phyloP scores from a whole-genome alignment of 768 basidiomycete genomes.

The Boletus tylopilopsis region DNA sequence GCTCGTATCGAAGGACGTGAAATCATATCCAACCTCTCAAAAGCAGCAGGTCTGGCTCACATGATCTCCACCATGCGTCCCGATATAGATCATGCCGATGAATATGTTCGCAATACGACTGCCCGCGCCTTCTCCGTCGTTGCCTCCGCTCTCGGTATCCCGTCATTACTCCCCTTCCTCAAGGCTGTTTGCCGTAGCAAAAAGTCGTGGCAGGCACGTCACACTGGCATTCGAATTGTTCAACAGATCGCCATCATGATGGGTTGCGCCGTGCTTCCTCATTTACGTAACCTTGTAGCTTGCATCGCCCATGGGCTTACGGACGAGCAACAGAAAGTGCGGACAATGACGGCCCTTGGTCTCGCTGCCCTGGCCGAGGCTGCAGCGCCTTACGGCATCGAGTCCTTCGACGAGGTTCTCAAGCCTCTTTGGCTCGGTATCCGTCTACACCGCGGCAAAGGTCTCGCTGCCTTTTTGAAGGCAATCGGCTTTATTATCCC shows the following conservation, averaged over 20 bases:
- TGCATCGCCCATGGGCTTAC: constrained; percentile 84
- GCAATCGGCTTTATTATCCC: constrained; percentile 99
- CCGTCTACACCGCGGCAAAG: constrained; percentile 74
- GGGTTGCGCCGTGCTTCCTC: constrained; percentile 97
- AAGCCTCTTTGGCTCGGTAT: constrained; percentile 80
- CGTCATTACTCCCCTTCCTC: constrained; percentile 94
- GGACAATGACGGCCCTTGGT: constrained; percentile 75
- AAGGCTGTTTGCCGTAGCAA: constrained; percentile 98
- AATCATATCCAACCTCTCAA: constrained; percentile 98
- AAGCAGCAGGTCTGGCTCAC: constrained; percentile 97
- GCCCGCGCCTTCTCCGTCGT: constrained; percentile 99
- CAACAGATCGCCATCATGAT: constrained; percentile 99
- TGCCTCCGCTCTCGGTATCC: constrained; percentile 97
- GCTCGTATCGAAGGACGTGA: constrained; percentile 97
- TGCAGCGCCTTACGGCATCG: constrained; percentile 97
- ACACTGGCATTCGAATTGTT: constrained; percentile 98
- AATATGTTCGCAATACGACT: constrained; percentile 98
- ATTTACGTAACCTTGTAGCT: constrained; percentile 93
- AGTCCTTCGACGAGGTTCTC: constrained; percentile 95
- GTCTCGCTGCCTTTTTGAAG: constrained; percentile 74
- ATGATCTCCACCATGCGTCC: constrained; percentile 99
- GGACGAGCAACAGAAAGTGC: constrained; percentile 77
- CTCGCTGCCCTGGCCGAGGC: constrained; percentile 95
- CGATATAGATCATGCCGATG: constrained; percentile 98
- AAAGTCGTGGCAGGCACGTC: constrained; percentile 99